Evolutionary conservation across 169 alveolate species (phyloP).

Genomic region (Babesia caballi): DNA sequence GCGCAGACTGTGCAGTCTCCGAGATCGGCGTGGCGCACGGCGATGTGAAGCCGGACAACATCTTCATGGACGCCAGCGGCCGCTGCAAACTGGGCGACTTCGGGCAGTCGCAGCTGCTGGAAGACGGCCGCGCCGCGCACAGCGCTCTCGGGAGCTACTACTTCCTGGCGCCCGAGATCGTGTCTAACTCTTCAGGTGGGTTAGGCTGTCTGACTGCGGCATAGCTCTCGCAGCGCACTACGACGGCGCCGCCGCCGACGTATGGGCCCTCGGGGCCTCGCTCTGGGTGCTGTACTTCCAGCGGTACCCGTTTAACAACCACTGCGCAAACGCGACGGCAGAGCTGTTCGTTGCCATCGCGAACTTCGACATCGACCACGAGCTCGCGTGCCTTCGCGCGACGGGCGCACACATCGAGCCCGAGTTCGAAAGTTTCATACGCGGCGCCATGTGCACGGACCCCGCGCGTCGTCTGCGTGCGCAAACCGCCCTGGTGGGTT

Average conservation of each 20-base stretch:
- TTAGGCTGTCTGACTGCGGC: background rate
- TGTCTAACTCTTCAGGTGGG: background rate
- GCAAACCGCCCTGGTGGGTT: constrained; percentile 37
- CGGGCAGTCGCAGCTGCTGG: constrained; percentile 60
- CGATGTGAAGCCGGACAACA: constrained; percentile 69
- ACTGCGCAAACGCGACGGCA: background rate
- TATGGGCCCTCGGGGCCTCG: constrained; percentile 56
- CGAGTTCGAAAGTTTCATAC: constrained; percentile 23
- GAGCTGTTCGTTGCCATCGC: constrained; percentile 10
- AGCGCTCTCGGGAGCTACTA: constrained; percentile 35
- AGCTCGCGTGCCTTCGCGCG: background rate
- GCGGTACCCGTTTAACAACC: constrained; percentile 25
- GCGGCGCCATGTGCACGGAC: constrained; percentile 22
- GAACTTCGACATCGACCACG: constrained; percentile 11
- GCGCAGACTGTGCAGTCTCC: background rate
- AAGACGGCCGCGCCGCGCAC: constrained; percentile 19
- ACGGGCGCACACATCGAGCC: background rate
- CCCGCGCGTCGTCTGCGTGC: constrained; percentile 24
- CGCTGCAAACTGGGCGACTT: constrained; percentile 68
- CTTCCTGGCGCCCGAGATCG: constrained; percentile 46
- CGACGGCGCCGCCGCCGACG: constrained; percentile 39
- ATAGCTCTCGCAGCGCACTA: background rate
- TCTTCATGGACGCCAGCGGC: constrained; percentile 63
- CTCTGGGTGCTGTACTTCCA: constrained; percentile 35
- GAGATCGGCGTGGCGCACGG: constrained; percentile 67